A percentile compares a stretch with the other conserved stretches of the same genome.
Conservation (phyloP, 495 filamentous ascomycete species). For the Penicillium paxilli region DNA sequence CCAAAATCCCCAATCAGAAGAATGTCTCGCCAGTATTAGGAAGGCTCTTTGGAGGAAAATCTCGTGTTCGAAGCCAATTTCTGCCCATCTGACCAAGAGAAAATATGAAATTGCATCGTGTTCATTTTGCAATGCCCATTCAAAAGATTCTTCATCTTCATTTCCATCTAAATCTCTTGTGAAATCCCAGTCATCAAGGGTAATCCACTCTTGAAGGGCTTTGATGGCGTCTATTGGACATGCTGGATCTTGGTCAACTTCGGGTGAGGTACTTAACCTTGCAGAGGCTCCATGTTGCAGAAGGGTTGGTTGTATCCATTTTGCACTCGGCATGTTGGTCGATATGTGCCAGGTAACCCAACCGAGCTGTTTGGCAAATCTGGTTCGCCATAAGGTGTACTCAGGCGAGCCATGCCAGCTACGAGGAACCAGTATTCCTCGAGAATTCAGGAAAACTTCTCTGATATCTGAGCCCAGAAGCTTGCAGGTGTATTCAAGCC, state of each 20-base stretch:
- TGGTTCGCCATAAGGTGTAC: no score
- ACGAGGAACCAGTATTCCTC: no score
- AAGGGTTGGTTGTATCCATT: slow-evolving; percentile 6
- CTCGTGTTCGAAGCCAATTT: slow-evolving; percentile 3
- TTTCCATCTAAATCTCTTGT: background rate
- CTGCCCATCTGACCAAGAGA: slow-evolving; percentile 12
- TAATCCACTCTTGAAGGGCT: slow-evolving; percentile 9
- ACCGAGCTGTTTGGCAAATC: slow-evolving; percentile 26
- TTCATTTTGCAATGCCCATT: slow-evolving; percentile 7
- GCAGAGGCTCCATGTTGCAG: slow-evolving; percentile 2
- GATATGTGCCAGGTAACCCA: slow-evolving; percentile 33
- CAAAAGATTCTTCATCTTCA: slow-evolving; percentile 1
- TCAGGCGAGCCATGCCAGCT: no score
- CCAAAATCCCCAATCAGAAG: slow-evolving; percentile 9
- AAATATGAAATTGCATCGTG: slow-evolving; percentile 15
- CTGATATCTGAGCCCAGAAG: slow-evolving; percentile 18
- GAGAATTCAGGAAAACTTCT: background rate
- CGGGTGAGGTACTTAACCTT: background rate
- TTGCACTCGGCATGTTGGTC: background rate
- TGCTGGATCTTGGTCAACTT: background rate
- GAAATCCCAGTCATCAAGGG: background rate
- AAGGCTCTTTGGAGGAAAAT: background rate
- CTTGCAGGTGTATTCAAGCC: background rate
- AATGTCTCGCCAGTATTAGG: slow-evolving; percentile 10
- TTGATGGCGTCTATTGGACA: background rate